Percentiles rank a stretch among this genome's conserved stretches.
phyloP scores from a whole-genome alignment of 148 eudicot genomes.

The Silene latifolia region DNA sequence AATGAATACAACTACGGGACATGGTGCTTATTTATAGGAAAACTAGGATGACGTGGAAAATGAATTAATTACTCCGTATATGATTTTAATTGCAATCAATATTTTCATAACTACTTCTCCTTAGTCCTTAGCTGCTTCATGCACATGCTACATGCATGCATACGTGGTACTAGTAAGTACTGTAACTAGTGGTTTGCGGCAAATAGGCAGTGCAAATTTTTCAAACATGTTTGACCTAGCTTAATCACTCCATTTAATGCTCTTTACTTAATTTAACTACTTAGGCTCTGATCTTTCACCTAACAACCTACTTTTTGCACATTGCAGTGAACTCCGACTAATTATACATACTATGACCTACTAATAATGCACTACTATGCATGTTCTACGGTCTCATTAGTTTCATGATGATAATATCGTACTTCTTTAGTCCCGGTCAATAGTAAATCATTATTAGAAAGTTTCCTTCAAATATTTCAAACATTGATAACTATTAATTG shows the following conservation, averaged over 20 bases:
- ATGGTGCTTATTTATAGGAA: constrained; percentile 29
- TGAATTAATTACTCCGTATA: not conserved
- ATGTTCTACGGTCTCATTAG: no score
- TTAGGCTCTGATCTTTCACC: constrained; percentile 22
- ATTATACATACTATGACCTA: no score
- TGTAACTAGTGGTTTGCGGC: constrained; percentile 18
- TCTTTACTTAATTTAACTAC: constrained; percentile 20
- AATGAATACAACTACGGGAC: not conserved
- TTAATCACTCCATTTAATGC: constrained; percentile 25
- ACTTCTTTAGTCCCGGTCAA: no score
- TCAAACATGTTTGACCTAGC: constrained; percentile 22
- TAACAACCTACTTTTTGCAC: constrained; percentile 14
- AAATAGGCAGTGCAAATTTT: constrained; percentile 17
- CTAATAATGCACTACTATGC: no score
- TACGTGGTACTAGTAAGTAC: constrained; percentile 21
- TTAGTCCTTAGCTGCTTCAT: no score
- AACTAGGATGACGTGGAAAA: constrained; percentile 4
- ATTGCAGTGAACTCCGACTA: not conserved
- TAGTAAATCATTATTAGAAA: no score
- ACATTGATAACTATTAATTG: no score
- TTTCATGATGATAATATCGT: no score
- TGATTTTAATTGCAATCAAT: not conserved
- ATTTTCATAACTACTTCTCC: not conserved
- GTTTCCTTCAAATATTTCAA: no score
- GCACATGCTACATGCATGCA: not conserved